Evolutionary conservation across 2,329 filamentous ascomycete species (phyloP), one percentile per base, ranked within the genome.

Genomic region (Aaosphaeria arxii): DNA sequence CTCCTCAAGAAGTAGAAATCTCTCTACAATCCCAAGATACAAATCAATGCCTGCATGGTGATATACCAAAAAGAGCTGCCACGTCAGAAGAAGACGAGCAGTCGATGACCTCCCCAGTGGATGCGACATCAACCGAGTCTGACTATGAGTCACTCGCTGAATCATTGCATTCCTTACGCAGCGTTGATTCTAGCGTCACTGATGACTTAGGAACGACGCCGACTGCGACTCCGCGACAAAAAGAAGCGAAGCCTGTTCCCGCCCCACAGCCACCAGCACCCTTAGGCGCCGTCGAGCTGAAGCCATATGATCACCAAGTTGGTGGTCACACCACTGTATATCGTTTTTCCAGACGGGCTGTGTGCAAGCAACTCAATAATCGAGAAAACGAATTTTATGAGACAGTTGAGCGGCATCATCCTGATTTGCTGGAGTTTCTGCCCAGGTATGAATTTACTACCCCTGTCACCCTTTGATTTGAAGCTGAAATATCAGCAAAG

Each of bases 341-440:
- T 81, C 87, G 92, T 39, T 97, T 99, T 67, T 97, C 94, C 13
- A 86, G 90, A 57, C 84, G 91, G 61, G 94, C 94, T 47, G 91
- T 99, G 7, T 99, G 94, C 78, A 99, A 99, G 73, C 91, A 96
- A 73, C 81, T 99, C 64, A 99, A 96, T 71, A 99, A 96, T 69
- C 83, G 92, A 63, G 94, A 99, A 68, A 99, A 99, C 71, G 90
- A 96, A 72, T 99, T 99, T 67, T 99, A 99, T 71, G 94, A 99
- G 72, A 94, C 87, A 46, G 89, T 97, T 61, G 94, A 99, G 75
- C 85, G 84, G 62, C 84, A 89, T 57, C 92, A 99, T 71, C 89
- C 91, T 55, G 88, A 96, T 65, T 79, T 99, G 62, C 76, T 99
- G 50, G 84, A 88, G 39, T 99, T 97, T 67, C 78, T 99, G 55